These are phyloP conservation scores for Lactifluus echinatus DNA, from an alignment of 768 basidiomycete genomes.

Conservation along the genomic window DNA sequence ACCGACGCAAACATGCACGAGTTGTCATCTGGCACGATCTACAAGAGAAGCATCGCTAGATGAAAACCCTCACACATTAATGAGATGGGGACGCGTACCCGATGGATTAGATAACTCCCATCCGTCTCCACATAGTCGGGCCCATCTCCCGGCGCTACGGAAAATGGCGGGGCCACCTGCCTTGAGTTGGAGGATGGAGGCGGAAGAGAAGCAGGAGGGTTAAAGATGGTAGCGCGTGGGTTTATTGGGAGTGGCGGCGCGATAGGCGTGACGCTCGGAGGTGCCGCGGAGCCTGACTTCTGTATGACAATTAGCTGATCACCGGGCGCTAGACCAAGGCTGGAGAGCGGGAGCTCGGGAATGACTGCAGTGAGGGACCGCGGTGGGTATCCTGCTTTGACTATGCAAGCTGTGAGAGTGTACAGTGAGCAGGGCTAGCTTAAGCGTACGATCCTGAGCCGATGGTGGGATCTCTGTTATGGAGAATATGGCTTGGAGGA, in stretches of 20 bases:
- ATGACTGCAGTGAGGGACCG: slow-evolving; percentile 51
- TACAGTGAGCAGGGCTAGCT: background rate
- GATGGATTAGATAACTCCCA: slow-evolving; percentile 63
- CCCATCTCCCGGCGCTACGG: slow-evolving; percentile 26
- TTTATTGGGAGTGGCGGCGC: slow-evolving; percentile 21
- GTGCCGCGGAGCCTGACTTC: slow-evolving; percentile 24
- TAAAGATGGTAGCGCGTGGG: slow-evolving; percentile 21
- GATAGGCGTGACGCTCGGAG: slow-evolving; percentile 8
- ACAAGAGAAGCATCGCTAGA: slow-evolving; percentile 7
- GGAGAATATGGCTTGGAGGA: slow-evolving; percentile 63
- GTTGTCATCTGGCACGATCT: slow-evolving; percentile 96
- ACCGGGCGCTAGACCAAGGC: slow-evolving; percentile 66
- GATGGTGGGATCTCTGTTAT: slow-evolving; percentile 63
- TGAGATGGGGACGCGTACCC: slow-evolving; percentile 35
- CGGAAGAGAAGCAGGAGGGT: slow-evolving; percentile 22
- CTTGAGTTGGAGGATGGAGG: slow-evolving; percentile 18
- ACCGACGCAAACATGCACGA: slow-evolving; percentile 88
- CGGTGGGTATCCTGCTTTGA: slow-evolving; percentile 84
- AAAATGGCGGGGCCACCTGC: slow-evolving; percentile 18
- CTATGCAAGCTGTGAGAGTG: slow-evolving; percentile 29
- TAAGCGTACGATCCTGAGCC: slow-evolving; percentile 64
- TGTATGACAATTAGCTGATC: slow-evolving; percentile 81
- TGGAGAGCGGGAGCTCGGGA: slow-evolving; percentile 65
- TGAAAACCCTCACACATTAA: background rate
- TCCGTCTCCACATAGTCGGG: slow-evolving; percentile 54